Evolutionary conservation across 2,329 filamentous ascomycete genomes (phyloP), one percentile per base, ranked within the genome.

Genomic region (Ustulina deusta): DNA sequence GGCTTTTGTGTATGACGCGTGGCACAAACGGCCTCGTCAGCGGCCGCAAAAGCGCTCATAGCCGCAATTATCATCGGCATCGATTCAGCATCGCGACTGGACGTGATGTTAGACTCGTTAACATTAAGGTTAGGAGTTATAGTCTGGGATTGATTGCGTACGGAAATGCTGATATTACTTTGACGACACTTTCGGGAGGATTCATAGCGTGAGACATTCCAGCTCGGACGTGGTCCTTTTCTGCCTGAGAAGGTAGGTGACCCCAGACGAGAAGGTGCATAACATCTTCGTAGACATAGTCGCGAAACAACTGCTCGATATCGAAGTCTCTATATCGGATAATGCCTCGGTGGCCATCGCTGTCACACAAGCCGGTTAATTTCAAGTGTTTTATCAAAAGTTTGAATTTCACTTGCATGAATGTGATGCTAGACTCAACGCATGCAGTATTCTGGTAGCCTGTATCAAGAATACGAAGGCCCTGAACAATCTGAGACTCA

Each of bases 221-320:
- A 34, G 69, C 68, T 46, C 74, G 69, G 20, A 74, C 68, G 27
- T 71, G 73, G 65, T 72, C 75, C 71, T 76, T 77, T 71, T 81
- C 74, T 20, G 71, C 64, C 34, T 74, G 66, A 2, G 73, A 74
- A 0, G 81, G 81, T 1, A 80, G 69, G 9, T 75, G 69, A 7
- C 79, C 79, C 74, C 79, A 82, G 63, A 82, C 76, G 13, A 82
- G 73, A 22, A 83, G 76, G 62, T 81, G 68, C 74, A 75, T 75
- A 6, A 74, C 63, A 69, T 75, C 74, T 59, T 75, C 74, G 40
- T 73, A 73, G 11, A 72, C 72, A 42, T 75, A 73, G 62, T 74
- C 38, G 10, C 71, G 69, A 52, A 74, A 75, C 48, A 75, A 44
- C 32, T 70, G 61, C 42, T 75, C 56, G 34, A 75, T 74, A n/a